A percentile compares a stretch with the other conserved stretches of the same genome.
Evolutionary conservation across 768 basidiomycete genomes (phyloP).

Genomic region (Antrodiella citrinella): DNA sequence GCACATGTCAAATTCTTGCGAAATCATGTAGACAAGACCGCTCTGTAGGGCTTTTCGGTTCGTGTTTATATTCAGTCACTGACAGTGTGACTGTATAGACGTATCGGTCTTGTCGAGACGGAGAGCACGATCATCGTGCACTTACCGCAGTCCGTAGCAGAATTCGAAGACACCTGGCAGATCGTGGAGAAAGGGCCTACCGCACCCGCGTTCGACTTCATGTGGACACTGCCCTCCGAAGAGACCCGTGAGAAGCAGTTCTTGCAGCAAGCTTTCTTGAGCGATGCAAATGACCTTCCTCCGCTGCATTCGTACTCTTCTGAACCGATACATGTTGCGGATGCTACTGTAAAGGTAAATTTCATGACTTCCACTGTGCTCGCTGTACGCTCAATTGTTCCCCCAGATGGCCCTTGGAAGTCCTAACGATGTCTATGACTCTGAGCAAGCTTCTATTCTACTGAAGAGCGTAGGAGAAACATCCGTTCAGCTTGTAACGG

Average conservation of each 20-base stretch:
- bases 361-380: neutral
- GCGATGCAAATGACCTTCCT: slow-evolving; percentile 32
- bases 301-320: slow-evolving; percentile 16
- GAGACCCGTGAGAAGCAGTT: slow-evolving; percentile 69
- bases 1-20: slow-evolving; percentile 79
- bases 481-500: slow-evolving; percentile 45
- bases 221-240: slow-evolving; percentile 66
- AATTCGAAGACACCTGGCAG: slow-evolving; percentile 39
- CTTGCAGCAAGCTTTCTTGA: slow-evolving; percentile 47
- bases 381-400: neutral
- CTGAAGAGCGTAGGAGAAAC: slow-evolving; percentile 51
- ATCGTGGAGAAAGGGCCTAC: slow-evolving; percentile 36
- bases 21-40: slow-evolving; percentile 75
- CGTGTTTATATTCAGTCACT: slow-evolving; percentile 9
- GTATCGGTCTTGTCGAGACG: slow-evolving; percentile 52
- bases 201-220: slow-evolving; percentile 57
- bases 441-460: slow-evolving; percentile 47
- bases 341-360: slow-evolving; percentile 63
- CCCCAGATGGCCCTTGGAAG: slow-evolving; percentile 74
- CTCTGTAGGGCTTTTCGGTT: slow-evolving; percentile 54
- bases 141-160: slow-evolving; percentile 38
- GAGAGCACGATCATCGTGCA: slow-evolving; percentile 24
- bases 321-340: slow-evolving; percentile 47
- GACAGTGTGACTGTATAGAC: slow-evolving; percentile 29
- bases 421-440: slow-evolving; percentile 59